Base-by-base conservation (phyloP, 495 filamentous ascomycete species). In the Daldinia childiae region DNA sequence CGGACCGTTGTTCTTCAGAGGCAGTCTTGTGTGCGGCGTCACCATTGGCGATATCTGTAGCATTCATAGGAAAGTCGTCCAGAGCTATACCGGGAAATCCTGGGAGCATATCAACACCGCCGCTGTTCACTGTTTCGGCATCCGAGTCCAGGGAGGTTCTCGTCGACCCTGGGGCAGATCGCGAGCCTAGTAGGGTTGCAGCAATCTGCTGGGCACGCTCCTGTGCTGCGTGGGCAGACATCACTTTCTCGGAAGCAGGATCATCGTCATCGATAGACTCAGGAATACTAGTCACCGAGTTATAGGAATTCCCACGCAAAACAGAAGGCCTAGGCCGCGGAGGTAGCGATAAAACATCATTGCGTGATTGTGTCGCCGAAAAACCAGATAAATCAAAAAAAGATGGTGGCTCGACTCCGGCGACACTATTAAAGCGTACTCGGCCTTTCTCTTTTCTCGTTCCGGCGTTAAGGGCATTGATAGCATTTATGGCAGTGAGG, bases 211-310 rank as follows among this genome's bases (percentile, higher is more conserved):
- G 75, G 50, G 80, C 80, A 60, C 80, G 73, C 43, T 80, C 77
- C 62, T 79, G 80, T 11, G 80, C 80, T 8, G 77, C 77, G 32
- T 77, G 65, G n/a, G 79, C 80, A 29, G 79, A 81, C 66, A 81
- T 72, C 0, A 66, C 77, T 48, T 77, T 79, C 61, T 80, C 67
- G 38, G 62, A 73, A 17, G 30, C 67, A 6, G 54, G 62, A 27
- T 72, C 77, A 59, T 77, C 68, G 48, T 68, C 66, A 14, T 76
- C 71, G 32, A 74, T 58, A 15, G 70, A 71, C n/a, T 79, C 76
- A 24, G 71, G 64, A 45, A 78, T 67, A 50, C 67, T 63, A 14
- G 54, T 68, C n/a, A 76, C 51, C 11, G 72, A 77, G 32, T 71
- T 76, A 27, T 73, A 73, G 12, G 78, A 80, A 62, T 76, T 81